phyloP scores from a whole-genome alignment of 148 eudicot species.

The Fagopyrum tataricum region DNA sequence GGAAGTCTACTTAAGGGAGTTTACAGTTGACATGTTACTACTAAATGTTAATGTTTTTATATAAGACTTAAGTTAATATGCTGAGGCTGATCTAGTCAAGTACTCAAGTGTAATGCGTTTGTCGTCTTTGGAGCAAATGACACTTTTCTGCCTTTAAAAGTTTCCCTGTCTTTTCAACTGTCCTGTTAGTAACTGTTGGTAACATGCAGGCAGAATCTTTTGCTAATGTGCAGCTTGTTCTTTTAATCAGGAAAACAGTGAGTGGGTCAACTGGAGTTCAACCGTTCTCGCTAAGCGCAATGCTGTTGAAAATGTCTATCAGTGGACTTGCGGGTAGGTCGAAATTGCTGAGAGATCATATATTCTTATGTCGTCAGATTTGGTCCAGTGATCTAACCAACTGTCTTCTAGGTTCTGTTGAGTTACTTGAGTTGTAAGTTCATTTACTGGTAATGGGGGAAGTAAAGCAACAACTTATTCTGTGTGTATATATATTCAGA shows the following conservation, averaged over 20 bases:
- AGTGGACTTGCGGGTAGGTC: constrained; percentile 97
- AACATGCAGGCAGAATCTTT: background rate
- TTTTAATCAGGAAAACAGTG: constrained; percentile 49
- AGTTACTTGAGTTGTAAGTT: background rate
- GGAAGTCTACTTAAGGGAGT: background rate
- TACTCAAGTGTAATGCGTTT: background rate
- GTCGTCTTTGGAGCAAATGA: background rate
- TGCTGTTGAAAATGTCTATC: constrained; percentile 70
- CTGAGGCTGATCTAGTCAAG: constrained; percentile 6
- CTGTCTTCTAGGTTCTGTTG: background rate
- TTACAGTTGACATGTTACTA: background rate
- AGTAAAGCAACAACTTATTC: background rate
- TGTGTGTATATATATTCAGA: background rate
- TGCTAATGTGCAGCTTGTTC: background rate
- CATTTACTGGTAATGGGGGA: background rate
- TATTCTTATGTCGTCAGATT: background rate
- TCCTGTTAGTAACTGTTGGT: background rate
- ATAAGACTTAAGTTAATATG: background rate
- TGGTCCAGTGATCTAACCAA: background rate
- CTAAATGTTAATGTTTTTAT: background rate
- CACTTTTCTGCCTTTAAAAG: constrained; percentile 1
- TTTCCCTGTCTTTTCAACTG: background rate
- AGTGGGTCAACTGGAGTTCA: constrained; percentile 84
- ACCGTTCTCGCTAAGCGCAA: constrained; percentile 77
- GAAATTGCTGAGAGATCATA: background rate